Conservation (phyloP, 2,329 filamentous ascomycete genomes). For the Lizonia empirigonia region DNA sequence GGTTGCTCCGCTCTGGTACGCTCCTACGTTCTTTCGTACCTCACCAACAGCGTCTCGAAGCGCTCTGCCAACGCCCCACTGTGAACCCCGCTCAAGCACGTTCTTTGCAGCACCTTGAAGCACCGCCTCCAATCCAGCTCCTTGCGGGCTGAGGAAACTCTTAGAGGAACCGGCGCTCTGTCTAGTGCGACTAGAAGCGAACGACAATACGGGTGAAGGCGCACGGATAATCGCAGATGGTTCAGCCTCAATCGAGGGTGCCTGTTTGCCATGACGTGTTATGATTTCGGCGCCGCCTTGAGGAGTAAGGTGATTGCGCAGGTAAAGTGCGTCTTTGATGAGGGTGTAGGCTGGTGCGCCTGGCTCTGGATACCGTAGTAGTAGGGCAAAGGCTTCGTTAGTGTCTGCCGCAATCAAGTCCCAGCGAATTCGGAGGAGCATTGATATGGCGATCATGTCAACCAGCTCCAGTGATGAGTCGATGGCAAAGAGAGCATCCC, state of each 20-base stretch:
- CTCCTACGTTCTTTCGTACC: slow-evolving; percentile 75
- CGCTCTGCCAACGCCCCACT: slow-evolving; percentile 78
- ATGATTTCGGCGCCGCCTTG: slow-evolving; percentile 70
- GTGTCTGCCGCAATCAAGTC: slow-evolving; percentile 86
- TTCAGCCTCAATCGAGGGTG: slow-evolving; percentile 39
- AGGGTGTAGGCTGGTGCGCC: slow-evolving; percentile 76
- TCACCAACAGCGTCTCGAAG: slow-evolving; percentile 82
- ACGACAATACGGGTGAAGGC: slow-evolving; percentile 34
- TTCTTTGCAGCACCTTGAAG: slow-evolving; percentile 78
- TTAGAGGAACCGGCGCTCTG: slow-evolving; percentile 37
- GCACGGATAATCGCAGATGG: slow-evolving; percentile 35
- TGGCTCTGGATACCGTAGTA: slow-evolving; percentile 79
- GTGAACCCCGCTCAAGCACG: slow-evolving; percentile 74
- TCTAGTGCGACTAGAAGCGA: slow-evolving; percentile 32
- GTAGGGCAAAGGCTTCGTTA: slow-evolving; percentile 77
- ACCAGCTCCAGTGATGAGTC: slow-evolving; percentile 80
- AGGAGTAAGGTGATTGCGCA: slow-evolving; percentile 67
- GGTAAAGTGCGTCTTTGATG: slow-evolving; percentile 81
- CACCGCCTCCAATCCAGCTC: slow-evolving; percentile 66
- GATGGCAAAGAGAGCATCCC: slow-evolving; percentile 90
- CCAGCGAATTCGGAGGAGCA: slow-evolving; percentile 92
- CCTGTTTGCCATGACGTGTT: slow-evolving; percentile 67
- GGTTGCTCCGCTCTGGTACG: slow-evolving; percentile 56
- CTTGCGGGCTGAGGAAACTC: slow-evolving; percentile 37
- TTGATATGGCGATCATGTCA: slow-evolving; percentile 89